Conservation (phyloP, 208 protist genomes). For the Leishmania tarentolae region DNA sequence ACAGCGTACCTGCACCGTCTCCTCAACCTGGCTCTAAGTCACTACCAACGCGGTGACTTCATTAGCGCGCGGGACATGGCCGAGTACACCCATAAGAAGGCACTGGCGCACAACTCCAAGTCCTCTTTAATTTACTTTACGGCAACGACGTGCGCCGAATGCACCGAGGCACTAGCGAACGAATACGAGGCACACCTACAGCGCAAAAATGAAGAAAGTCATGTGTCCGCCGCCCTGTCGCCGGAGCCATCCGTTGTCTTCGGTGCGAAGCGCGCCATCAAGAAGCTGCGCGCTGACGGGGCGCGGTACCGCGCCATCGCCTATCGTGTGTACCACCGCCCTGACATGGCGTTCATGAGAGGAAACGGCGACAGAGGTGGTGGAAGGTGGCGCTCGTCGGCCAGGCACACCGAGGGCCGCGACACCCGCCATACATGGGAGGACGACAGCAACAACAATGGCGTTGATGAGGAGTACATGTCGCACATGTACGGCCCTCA, state of each 20-base stretch:
- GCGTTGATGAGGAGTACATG: conserved; percentile 60
- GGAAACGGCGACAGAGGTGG: conserved; percentile 12
- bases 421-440: conserved; percentile 38
- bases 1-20: conserved; percentile 69
- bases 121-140: conserved; percentile 76
- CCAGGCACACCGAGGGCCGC: conserved; percentile 5
- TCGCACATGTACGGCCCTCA: conserved; percentile 38
- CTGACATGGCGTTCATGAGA: conserved; percentile 78
- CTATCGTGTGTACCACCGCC: conserved; percentile 56
- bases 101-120: conserved; percentile 39
- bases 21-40: conserved; percentile 70
- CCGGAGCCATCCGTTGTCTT: conserved; percentile 62
- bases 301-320: conserved; percentile 73
- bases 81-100: conserved; percentile 59
- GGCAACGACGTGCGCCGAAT: conserved; percentile 58
- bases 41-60: conserved; percentile 71
- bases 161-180: conserved; percentile 48
- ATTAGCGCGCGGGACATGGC: conserved; percentile 58
- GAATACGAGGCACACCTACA: conserved; percentile 63
- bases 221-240: conserved; percentile 40
- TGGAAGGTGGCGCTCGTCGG: conserved; percentile 17
- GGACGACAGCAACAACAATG: conserved; percentile 41
- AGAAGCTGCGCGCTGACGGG: conserved; percentile 69
- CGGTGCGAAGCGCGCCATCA: conserved; percentile 57
- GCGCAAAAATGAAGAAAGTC: conserved; percentile 29